These are phyloP conservation scores for Claviceps purpurea DNA, from an alignment of 2,329 filamentous ascomycete genomes.

Conservation along the genomic window DNA sequence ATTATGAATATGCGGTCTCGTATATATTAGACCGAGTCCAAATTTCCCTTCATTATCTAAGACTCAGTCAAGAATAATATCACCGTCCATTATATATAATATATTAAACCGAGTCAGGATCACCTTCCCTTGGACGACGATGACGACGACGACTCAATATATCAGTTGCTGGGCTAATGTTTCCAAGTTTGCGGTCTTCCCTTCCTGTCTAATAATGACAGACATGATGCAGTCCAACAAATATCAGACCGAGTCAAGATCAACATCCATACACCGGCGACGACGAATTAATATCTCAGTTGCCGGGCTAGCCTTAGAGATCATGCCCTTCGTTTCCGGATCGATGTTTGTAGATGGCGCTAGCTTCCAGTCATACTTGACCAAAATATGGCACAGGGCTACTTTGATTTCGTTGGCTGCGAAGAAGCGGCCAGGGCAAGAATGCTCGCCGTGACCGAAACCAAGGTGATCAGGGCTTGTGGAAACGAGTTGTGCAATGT, in stretches of 20 bases:
- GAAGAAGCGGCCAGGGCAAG: constrained; percentile 28
- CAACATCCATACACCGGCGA: neutral
- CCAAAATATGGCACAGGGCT: neutral
- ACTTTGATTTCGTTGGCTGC: constrained; percentile 22
- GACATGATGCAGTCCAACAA: too few species aligned
- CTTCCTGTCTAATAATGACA: too few species aligned
- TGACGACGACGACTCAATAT: too few species aligned
- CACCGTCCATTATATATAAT: too few species aligned
- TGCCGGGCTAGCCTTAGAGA: neutral
- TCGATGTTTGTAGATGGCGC: neutral
- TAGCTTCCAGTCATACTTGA: neutral
- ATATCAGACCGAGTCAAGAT: neutral
- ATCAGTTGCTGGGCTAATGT: too few species aligned
- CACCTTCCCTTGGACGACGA: too few species aligned
- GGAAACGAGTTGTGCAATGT: constrained; percentile 16
- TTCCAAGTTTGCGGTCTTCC: too few species aligned
- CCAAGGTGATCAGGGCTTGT: constrained; percentile 14
- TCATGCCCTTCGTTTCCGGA: neutral
- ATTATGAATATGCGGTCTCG: too few species aligned
- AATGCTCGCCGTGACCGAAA: constrained; percentile 24
- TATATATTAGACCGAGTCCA: too few species aligned
- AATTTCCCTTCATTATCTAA: too few species aligned
- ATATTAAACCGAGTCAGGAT: too few species aligned
- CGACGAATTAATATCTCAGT: neutral
- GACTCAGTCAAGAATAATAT: too few species aligned